Percentiles rank a stretch among this genome's conserved stretches.
These are phyloP conservation scores for Penicillium sp. DNA, from an alignment of 2,329 filamentous ascomycete genomes.

Conservation along the genomic window DNA sequence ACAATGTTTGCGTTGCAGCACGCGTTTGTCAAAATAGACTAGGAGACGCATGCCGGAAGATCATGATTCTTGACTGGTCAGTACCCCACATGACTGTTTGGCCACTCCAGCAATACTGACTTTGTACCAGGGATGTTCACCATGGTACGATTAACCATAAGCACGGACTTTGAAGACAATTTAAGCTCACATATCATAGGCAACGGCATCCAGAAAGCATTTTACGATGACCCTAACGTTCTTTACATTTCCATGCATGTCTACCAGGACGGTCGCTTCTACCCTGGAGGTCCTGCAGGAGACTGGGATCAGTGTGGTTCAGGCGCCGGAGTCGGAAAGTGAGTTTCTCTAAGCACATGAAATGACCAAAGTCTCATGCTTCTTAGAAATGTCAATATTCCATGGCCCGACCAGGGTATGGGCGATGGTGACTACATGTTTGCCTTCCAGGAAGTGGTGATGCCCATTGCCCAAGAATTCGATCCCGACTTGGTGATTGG, in stretches of 20 bases:
- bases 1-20: constrained; percentile 92
- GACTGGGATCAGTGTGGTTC: constrained; percentile 53
- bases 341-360: constrained; percentile 14
- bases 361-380: constrained; percentile 10
- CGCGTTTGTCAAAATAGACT: constrained; percentile 75
- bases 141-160: constrained; percentile 42
- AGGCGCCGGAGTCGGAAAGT: constrained; percentile 50
- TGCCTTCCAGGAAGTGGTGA: constrained; percentile 88
- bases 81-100: constrained; percentile 32
- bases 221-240: constrained; percentile 88
- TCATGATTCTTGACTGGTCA: constrained; percentile 89
- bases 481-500: constrained; percentile 82
- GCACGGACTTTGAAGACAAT: constrained; percentile 4
- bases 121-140: constrained; percentile 52
- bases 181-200: constrained; percentile 44
- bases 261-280: constrained; percentile 73
- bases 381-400: constrained; percentile 56
- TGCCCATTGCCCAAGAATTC: constrained; percentile 92
- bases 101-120: constrained; percentile 14
- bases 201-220: constrained; percentile 92
- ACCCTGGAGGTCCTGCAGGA: constrained; percentile 58
- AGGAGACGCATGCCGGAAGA: constrained; percentile 71
- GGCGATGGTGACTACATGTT: constrained; percentile 94
- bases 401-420: constrained; percentile 65
- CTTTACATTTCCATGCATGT: constrained; percentile 94